phyloP scores from a whole-genome alignment of 2,329 filamentous ascomycete genomes.

The Sphaerulina populicola region DNA sequence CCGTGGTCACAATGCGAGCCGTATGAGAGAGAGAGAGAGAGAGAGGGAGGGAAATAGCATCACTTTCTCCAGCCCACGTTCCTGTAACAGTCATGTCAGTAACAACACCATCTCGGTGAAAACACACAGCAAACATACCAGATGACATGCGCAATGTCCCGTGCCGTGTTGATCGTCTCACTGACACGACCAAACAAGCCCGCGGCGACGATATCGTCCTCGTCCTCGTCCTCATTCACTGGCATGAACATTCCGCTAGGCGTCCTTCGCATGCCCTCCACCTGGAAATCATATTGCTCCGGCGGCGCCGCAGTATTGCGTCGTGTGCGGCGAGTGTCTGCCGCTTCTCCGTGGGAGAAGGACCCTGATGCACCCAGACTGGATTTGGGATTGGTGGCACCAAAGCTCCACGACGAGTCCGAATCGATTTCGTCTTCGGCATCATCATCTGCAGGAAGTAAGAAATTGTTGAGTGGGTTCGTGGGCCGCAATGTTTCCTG shows the following conservation, averaged over 20 bases:
- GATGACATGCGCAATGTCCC: conserved; percentile 57
- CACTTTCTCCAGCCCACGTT: conserved; percentile 56
- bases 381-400: conserved; percentile 30
- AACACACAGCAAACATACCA: conserved; percentile 35
- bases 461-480: conserved; percentile 56
- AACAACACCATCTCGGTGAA: neutral
- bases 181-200: conserved; percentile 71
- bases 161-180: conserved; percentile 63
- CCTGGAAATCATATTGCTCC: conserved; percentile 36
- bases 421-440: conserved; percentile 21
- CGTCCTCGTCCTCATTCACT: conserved; percentile 62
- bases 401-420: conserved; percentile 30
- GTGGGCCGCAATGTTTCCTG: conserved; percentile 72
- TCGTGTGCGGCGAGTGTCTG: conserved; percentile 5
- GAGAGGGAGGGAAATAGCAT: conserved; percentile 13
- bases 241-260: conserved; percentile 89
- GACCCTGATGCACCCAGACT: conserved; percentile 24
- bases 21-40: neutral
- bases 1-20: neutral
- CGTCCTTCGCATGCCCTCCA: conserved; percentile 64
- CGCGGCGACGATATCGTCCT: conserved; percentile 46
- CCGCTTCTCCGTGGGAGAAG: conserved; percentile 22
- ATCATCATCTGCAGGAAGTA: conserved; percentile 29
- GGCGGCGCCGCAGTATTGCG: conserved; percentile 15
- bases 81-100: conserved; percentile 13